These are phyloP conservation scores for Venturiaceae sp. DNA, from an alignment of 2,329 filamentous ascomycete genomes.

Conservation along the genomic window DNA sequence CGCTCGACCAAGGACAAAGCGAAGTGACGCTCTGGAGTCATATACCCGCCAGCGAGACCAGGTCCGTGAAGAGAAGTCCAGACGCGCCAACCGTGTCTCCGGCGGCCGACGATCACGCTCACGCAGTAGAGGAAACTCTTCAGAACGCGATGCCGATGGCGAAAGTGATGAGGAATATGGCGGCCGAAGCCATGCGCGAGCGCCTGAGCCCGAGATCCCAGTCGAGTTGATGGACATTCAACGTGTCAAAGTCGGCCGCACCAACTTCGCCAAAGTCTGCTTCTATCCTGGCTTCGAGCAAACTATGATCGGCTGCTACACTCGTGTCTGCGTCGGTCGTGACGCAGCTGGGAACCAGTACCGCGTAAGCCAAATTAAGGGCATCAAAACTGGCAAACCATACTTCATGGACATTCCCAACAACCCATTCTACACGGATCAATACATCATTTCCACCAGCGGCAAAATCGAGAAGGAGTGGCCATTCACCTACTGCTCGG, in stretches of 20 bases:
- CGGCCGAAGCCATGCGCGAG: background rate
- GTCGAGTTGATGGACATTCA: conserved; percentile 75
- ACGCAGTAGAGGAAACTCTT: conserved; percentile 16
- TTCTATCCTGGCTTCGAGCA: conserved; percentile 87
- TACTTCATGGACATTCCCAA: conserved; percentile 71
- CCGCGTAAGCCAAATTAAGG: conserved; percentile 80
- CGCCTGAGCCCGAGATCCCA: conserved; percentile 45
- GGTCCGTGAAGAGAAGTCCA: conserved; percentile 43
- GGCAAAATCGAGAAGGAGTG: conserved; percentile 78
- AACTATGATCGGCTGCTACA: conserved; percentile 73
- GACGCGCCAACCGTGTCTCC: conserved; percentile 37
- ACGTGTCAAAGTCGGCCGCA: conserved; percentile 71
- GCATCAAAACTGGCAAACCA: conserved; percentile 68
- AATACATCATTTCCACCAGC: conserved; percentile 73
- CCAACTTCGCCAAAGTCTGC: conserved; percentile 81
- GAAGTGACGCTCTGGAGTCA: conserved; percentile 65
- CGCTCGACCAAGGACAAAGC: conserved; percentile 41
- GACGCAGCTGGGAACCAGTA: conserved; percentile 75
- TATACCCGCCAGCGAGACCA: conserved; percentile 53
- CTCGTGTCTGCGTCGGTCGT: conserved; percentile 72
- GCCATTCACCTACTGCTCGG: conserved; percentile 85
- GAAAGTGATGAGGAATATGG: conserved; percentile 45
- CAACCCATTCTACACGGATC: conserved; percentile 75
- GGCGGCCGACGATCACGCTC: conserved; percentile 29
- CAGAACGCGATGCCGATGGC: conserved; percentile 47